A percentile compares a stretch with the other conserved stretches of the same genome.
Conservation (phyloP, 202 grass and related monocot species). For the Hordeum pubiflorum region DNA sequence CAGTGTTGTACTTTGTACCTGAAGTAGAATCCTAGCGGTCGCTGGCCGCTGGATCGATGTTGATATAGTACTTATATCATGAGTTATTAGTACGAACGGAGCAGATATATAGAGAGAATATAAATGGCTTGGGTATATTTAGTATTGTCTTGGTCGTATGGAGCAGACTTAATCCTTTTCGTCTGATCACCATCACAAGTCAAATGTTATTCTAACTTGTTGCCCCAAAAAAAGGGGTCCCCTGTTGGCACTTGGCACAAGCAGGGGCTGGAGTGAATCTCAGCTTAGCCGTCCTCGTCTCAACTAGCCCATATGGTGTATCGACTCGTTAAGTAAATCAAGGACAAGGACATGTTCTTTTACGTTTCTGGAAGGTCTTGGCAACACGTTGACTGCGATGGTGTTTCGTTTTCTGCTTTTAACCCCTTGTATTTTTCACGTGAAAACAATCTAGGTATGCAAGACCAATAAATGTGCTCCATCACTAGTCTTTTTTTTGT, state of each 20-base stretch:
- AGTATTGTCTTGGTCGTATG: too few relatives aligned
- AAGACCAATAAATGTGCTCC: conserved; percentile 24
- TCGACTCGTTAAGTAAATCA: neutral
- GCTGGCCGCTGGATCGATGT: neutral
- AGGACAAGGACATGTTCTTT: neutral
- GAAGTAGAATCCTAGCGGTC: neutral
- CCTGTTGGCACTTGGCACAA: too few relatives aligned
- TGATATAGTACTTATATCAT: neutral
- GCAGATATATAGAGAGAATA: too few relatives aligned
- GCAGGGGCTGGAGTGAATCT: neutral
- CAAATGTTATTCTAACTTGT: neutral
- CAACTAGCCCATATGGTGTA: too few relatives aligned
- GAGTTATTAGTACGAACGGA: neutral
- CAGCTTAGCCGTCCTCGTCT: neutral
- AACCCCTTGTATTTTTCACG: conserved; percentile 5
- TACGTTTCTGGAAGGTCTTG: conserved; percentile 2
- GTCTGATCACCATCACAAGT: neutral
- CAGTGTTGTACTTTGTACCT: neutral
- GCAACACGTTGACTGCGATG: neutral
- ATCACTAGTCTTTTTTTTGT: neutral
- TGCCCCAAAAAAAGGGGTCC: too few relatives aligned
- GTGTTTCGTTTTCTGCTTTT: neutral
- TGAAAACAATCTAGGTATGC: conserved; percentile 6
- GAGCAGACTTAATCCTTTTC: neutral
- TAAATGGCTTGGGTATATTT: too few relatives aligned